Conservation (phyloP, 164 flowering plant genomes). For the Hamamelis virginiana region DNA sequence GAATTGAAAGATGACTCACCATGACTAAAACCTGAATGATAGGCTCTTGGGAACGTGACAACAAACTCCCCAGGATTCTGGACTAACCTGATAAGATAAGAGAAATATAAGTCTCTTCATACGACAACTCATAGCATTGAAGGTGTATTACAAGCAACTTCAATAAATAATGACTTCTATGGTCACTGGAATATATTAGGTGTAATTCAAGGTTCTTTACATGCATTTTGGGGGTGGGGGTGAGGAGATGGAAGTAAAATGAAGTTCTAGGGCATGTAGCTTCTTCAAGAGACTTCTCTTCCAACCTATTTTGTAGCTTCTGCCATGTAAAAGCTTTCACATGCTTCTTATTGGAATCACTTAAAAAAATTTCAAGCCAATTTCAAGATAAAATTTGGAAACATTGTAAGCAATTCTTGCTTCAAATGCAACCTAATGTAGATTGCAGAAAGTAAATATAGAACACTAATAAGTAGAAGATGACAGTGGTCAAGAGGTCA, state of each 20-base stretch:
- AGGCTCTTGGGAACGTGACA: constrained; percentile 97
- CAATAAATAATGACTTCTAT: too few species aligned
- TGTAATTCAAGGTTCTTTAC: too few species aligned
- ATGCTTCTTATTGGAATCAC: background rate
- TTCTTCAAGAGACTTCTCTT: background rate
- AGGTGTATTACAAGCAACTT: background rate
- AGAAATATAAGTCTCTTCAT: constrained; percentile 6
- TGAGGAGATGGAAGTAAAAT: background rate
- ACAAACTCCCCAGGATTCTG: constrained; percentile 99
- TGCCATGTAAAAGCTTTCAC: background rate
- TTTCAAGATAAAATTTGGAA: background rate
- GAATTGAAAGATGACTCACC: constrained; percentile 49
- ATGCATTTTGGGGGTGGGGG: background rate
- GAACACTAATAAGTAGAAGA: background rate
- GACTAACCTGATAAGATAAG: constrained; percentile 65
- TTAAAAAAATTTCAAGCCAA: background rate
- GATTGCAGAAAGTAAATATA: background rate
- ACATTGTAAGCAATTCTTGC: background rate
- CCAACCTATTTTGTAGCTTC: background rate
- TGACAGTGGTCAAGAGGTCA: constrained; percentile 19
- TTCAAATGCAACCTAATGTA: background rate
- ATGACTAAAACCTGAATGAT: constrained; percentile 98
- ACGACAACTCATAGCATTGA: background rate
- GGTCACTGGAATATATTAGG: too few species aligned
- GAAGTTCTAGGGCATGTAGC: background rate